phyloP scores from a whole-genome alignment of 2,329 filamentous ascomycete species.

The Fusarium sp. region DNA sequence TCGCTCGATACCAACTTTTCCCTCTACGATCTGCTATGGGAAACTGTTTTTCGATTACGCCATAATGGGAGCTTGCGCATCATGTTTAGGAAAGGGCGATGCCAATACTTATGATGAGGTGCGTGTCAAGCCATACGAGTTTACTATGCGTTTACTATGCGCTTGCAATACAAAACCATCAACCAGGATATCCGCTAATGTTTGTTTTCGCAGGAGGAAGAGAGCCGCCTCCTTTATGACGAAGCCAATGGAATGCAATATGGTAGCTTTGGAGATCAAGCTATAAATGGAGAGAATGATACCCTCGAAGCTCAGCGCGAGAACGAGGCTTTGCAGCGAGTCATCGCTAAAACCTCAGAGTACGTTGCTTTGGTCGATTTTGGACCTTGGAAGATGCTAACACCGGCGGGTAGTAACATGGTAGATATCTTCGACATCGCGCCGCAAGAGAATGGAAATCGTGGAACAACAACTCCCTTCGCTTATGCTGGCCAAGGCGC shows the following conservation, averaged over 20 bases:
- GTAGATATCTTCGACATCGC: conserved; percentile 76
- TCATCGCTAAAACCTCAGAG: conserved; percentile 74
- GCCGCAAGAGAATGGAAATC: conserved; percentile 59
- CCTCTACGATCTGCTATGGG: conserved; percentile 38
- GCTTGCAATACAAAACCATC: background rate
- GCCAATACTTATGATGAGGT: conserved; percentile 68
- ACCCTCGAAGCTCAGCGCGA: conserved; percentile 72
- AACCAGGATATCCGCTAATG: conserved; percentile 12
- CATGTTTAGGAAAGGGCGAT: conserved; percentile 66
- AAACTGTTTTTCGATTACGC: conserved; percentile 32
- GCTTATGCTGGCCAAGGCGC: conserved; percentile 66
- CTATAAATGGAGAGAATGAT: conserved; percentile 66
- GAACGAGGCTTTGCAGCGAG: conserved; percentile 71
- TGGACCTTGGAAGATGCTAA: conserved; percentile 18
- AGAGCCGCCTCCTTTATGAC: conserved; percentile 69
- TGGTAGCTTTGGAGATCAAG: conserved; percentile 70
- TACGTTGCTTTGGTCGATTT: conserved; percentile 50
- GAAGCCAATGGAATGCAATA: conserved; percentile 70
- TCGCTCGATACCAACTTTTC: conserved; percentile 1
- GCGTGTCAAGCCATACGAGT: conserved; percentile 24
- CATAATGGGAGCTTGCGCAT: conserved; percentile 70
- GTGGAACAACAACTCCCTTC: conserved; percentile 55
- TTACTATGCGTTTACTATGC: background rate
- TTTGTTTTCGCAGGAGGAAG: conserved; percentile 61
- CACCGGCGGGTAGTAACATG: conserved; percentile 64